These are phyloP conservation scores for Brassica balearica DNA, from an alignment of 441 rosid species.

Conservation along the genomic window DNA sequence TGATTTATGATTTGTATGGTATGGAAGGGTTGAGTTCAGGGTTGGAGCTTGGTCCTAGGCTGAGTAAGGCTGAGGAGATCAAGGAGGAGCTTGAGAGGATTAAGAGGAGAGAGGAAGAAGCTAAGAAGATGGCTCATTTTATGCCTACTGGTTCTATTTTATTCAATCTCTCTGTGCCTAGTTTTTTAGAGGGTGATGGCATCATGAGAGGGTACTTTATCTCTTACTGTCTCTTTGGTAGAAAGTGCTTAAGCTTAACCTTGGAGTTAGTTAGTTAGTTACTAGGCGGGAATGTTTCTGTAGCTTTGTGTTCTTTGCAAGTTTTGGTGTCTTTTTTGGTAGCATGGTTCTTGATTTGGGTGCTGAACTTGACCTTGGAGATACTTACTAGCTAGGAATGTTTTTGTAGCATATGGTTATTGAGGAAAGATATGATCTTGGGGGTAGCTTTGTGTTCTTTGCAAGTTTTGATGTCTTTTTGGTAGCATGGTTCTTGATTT, in stretches of 20 bases:
- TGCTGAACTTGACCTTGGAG: neutral
- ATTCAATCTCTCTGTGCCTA: conserved; percentile 74
- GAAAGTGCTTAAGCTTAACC: neutral
- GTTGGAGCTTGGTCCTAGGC: conserved; percentile 86
- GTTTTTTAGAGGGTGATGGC: conserved; percentile 77
- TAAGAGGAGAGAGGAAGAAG: conserved; percentile 66
- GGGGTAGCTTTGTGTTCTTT: neutral
- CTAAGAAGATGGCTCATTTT: conserved; percentile 67
- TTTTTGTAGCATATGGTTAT: too few species aligned
- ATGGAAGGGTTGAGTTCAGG: conserved; percentile 95
- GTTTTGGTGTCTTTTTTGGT: conserved; percentile 15
- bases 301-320: neutral
- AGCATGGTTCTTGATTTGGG: conserved; percentile 19
- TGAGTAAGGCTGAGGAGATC: conserved; percentile 79
- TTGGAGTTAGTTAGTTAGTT: neutral
- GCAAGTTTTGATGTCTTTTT: neutral
- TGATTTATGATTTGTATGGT: conserved; percentile 88
- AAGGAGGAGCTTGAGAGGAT: conserved; percentile 85
- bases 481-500: conserved; percentile 24
- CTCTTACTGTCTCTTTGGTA: conserved; percentile 49
- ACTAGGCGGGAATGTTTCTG: neutral
- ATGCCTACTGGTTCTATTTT: conserved; percentile 71
- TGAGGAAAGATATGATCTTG: conserved; percentile 15
- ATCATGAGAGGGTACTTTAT: conserved; percentile 78
- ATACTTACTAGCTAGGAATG: neutral